Evolutionary conservation across 164 flowering plant species (phyloP), one percentile per base, ranked within the genome.

Genomic region (Paratinospora sagittata): DNA sequence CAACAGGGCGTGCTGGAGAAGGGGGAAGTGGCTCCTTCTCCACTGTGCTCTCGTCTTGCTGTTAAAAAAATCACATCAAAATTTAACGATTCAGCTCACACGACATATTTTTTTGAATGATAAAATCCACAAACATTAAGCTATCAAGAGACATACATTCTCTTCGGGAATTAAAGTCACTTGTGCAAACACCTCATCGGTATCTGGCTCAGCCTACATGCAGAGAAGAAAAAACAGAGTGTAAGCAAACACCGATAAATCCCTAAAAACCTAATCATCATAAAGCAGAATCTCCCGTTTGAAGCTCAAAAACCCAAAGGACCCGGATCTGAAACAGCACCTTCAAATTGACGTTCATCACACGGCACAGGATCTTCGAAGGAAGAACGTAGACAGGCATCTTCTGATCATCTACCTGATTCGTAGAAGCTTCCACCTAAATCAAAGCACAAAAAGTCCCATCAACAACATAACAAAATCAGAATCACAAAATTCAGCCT

Each of bases 151-250:
- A 23, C 75, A 30, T 73, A 92, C 97, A 80, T 84, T 84, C 47
- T 47, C 57, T 71, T 90, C 90, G 27, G 98, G 97, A 63, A 88
- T 82, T 74, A 92, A 75, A 71, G 86, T 85, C 33, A 92, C 78
- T 76, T 90, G 97, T 0, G 97, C 97, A 84, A 77, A 92, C 49
- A 92, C 93, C 82, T 92, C 96, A 64, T 92, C 97, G 0, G 97
- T 90, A 66, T 90, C 92, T 37, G 89, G 83, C 74, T 90, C 96
- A 23, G 96, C 96, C 96, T 89, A 65, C 34, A 33, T 55, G 33
- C 55, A 27, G 21, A n/a, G 52, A 23, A 27, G 19, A n/a, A 65
- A 0, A 65, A 65, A 19, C 30, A 36, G 3, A 14, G 21, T n/a
- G n/a, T 2, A 30, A 30, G 34, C 13, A 16, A 2, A 65, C 19